Evolutionary conservation across 2,329 filamentous ascomycete genomes (phyloP).

Genomic region (Cytospora mali): DNA sequence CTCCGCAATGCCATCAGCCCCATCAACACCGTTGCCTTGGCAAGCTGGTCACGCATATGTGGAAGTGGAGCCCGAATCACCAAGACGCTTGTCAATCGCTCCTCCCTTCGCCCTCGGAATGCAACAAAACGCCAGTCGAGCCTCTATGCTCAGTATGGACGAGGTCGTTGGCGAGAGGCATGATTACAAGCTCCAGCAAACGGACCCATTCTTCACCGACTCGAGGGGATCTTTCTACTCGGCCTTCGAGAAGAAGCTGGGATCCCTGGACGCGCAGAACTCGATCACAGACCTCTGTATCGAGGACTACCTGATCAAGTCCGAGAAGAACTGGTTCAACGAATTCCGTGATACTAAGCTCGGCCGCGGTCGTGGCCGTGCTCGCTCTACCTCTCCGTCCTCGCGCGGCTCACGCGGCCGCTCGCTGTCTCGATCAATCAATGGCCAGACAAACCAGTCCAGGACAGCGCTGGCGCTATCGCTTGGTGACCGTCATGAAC

Average conservation of each 20-base stretch:
- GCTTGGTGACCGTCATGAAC: conserved; percentile 11
- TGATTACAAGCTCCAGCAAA: conserved; percentile 65
- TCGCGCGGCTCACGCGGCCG: conserved; percentile 28
- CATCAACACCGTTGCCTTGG: conserved; percentile 23
- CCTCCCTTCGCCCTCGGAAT: conserved; percentile 17
- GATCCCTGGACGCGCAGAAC: conserved; percentile 54
- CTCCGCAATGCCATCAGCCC: conserved; percentile 23
- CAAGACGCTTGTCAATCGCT: conserved; percentile 19
- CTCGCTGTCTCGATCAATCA: conserved; percentile 36
- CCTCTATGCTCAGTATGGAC: conserved; percentile 56
- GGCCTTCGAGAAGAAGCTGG: conserved; percentile 60
- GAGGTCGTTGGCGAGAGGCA: conserved; percentile 63
- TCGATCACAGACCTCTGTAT: conserved; percentile 64
- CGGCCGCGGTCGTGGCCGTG: conserved; percentile 40
- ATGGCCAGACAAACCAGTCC: conserved; percentile 38
- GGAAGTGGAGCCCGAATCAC: conserved; percentile 21
- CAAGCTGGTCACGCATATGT: conserved; percentile 21
- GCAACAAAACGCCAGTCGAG: conserved; percentile 39
- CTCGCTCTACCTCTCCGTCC: conserved; percentile 6
- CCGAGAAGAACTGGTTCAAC: conserved; percentile 69
- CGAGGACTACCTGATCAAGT: conserved; percentile 65
- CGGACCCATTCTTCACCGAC: conserved; percentile 70
- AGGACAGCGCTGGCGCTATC: conserved; percentile 33
- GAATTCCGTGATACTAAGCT: conserved; percentile 61
- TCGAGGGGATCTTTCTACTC: conserved; percentile 62